Conservation (phyloP, 257 asterid species). For the Linaria vulgaris region DNA sequence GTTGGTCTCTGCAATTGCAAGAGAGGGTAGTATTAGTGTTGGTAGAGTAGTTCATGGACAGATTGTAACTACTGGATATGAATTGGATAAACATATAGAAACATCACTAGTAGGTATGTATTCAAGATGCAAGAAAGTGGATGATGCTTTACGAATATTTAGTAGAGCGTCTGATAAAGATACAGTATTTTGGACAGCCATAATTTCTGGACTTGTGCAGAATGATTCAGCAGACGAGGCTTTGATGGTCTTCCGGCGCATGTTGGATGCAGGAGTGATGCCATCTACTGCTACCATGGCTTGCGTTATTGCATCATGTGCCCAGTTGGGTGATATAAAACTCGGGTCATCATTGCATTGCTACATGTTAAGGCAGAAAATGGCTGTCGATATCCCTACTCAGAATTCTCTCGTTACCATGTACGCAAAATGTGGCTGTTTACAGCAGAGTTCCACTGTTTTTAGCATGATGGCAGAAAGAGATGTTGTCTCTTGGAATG, state of each 20-base stretch:
- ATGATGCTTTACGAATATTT: slow-evolving; percentile 50
- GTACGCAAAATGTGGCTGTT: slow-evolving; percentile 72
- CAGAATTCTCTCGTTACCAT: slow-evolving; percentile 72
- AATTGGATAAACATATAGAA: slow-evolving; percentile 45
- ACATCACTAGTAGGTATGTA: slow-evolving; percentile 65
- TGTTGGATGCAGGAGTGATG: slow-evolving; percentile 46
- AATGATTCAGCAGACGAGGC: slow-evolving; percentile 61
- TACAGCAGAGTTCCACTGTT: slow-evolving; percentile 53
- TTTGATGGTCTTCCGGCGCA: slow-evolving; percentile 47
- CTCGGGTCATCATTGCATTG: slow-evolving; percentile 68
- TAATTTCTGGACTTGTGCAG: slow-evolving; percentile 84
- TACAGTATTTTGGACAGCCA: slow-evolving; percentile 63
- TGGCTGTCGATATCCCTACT: slow-evolving; percentile 45
- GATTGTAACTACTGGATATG: slow-evolving; percentile 49
- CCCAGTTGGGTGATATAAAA: slow-evolving; percentile 53
- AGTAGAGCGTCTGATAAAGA: slow-evolving; percentile 56
- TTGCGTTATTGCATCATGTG: slow-evolving; percentile 77
- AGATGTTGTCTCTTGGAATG: slow-evolving; percentile 87
- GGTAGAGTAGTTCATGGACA: slow-evolving; percentile 67
- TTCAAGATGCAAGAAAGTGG: slow-evolving; percentile 52
- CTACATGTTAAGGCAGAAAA: slow-evolving; percentile 54
- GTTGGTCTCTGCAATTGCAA: slow-evolving; percentile 52
- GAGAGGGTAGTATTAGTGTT: slow-evolving; percentile 42
- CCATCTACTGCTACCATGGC: slow-evolving; percentile 72
- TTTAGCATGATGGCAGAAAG: slow-evolving; percentile 56